Base-by-base conservation (phyloP, 208 protist genomes). In the Herpetomonas tarakana region DNA sequence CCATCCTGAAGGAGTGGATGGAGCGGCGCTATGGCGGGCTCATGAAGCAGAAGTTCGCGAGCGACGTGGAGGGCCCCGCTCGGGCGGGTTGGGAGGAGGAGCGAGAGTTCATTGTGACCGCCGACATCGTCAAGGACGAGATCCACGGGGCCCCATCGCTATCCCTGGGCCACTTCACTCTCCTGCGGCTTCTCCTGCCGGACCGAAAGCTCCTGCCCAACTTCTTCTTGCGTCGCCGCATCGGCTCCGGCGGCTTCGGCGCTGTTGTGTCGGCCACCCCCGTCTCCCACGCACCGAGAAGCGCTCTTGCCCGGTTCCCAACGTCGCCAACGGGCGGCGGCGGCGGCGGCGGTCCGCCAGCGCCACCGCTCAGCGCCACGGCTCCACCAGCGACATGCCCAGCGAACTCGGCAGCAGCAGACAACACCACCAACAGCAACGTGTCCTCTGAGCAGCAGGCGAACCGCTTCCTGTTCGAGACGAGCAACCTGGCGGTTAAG, bases 161-260 rank as follows among this genome's bases (percentile, higher is more conserved):
- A 25, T 38, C 72, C 9, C 25, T 50, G 3, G 86, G 86, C 18
- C 69, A 84, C 26, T 84, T 79, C 65, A 74, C 82, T 22, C 65
- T 93, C 44, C 58, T 87, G 50, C 74, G 63, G 14, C 58, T 91
- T 45, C 70, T 91, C 24, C 54, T 88, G 29, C 78, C 78, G 2
- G 68, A 78, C 19, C 49, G 31, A 14, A 27, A 52, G 11, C 35
- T 53, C 2, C 62, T 83, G 26, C 49, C 59, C 2, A 50, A 66
- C 9, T 50, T 83, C 28, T 28, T 56, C 39, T 55, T 82, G 31
- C 53, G 60, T 44, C 69, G 76, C 18, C 77, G 83, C 27, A 71
- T 94, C 31, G 81, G 83, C 4, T 28, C 79, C n/a, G 87, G 87
- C 28, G 81, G 87, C 29, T 94, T 86, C 46, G 87, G 81, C 28